Evolutionary conservation across 805 yeast genomes (phyloP).

Genomic region (Saccharomycopsis microspora): DNA sequence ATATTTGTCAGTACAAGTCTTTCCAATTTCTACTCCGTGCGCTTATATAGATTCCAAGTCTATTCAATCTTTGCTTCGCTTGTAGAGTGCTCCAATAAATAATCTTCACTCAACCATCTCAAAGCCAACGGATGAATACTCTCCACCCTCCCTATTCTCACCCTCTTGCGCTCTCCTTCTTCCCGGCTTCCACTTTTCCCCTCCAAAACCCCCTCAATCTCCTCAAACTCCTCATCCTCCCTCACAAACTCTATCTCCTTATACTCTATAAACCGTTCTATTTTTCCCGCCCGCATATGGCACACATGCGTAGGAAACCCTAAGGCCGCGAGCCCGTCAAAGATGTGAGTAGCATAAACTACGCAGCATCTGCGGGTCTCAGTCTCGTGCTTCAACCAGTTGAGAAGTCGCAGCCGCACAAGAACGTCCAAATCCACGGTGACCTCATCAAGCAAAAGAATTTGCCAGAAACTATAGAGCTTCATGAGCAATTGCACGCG

Average conservation of each 20-base stretch:
- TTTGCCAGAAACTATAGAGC: conserved; percentile 78
- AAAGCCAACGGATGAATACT: conserved; percentile 67
- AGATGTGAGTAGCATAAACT: conserved; percentile 91
- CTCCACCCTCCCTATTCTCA: conserved; percentile 32
- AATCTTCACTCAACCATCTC: conserved; percentile 49
- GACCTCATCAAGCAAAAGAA: conserved; percentile 86
- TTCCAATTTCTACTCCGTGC: too few species aligned
- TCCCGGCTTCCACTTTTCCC: conserved; percentile 23
- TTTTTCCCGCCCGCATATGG: conserved; percentile 64
- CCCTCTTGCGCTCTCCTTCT: conserved; percentile 19
- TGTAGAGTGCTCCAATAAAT: neutral
- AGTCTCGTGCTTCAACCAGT: conserved; percentile 69
- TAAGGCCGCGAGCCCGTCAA: conserved; percentile 68
- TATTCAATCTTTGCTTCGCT: too few species aligned
- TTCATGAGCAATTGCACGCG: conserved; percentile 95
- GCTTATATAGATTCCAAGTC: too few species aligned
- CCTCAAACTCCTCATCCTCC: neutral
- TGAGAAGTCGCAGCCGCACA: conserved; percentile 65
- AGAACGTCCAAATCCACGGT: conserved; percentile 94
- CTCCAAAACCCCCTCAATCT: conserved; percentile 13
- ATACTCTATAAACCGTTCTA: conserved; percentile 27
- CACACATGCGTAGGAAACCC: conserved; percentile 80
- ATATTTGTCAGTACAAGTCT: too few species aligned
- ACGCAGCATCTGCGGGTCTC: conserved; percentile 58
- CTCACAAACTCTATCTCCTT: conserved; percentile 23